Conservation (phyloP, 345 rosid species). For the Hibiscus tridactylites region DNA sequence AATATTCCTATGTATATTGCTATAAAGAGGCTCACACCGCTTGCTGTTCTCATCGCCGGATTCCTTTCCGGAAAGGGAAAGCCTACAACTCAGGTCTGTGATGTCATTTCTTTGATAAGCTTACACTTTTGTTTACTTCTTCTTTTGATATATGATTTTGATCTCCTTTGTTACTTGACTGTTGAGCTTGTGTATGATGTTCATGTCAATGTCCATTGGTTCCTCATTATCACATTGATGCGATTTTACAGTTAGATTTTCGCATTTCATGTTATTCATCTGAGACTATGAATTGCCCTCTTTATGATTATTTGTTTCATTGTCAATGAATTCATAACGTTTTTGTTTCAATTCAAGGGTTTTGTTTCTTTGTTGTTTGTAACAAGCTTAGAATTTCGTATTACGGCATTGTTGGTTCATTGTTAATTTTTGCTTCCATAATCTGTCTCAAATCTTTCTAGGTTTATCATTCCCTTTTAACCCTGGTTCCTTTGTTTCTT, state of each 20-base stretch:
- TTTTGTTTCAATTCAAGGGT: not conserved
- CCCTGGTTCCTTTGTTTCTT: not conserved
- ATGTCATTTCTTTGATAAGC: not conserved
- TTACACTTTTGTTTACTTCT: not conserved
- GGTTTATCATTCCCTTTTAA: not conserved
- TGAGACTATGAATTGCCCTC: too few species aligned
- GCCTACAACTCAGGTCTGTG: conserved; percentile 68
- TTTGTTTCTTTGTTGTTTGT: not conserved
- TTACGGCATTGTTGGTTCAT: not conserved
- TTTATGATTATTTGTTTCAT: not conserved
- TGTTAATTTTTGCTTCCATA: not conserved
- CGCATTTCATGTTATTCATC: too few species aligned
- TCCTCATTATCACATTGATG: not conserved
- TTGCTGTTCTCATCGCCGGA: conserved; percentile 75
- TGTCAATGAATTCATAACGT: not conserved
- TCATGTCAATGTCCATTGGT: not conserved
- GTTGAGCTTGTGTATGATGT: not conserved
- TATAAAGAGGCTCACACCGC: conserved; percentile 92
- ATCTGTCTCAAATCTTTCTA: not conserved
- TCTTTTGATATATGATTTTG: not conserved
- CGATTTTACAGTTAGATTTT: not conserved
- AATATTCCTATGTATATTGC: conserved; percentile 98
- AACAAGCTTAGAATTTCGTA: not conserved
- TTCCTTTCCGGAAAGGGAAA: conserved; percentile 59
- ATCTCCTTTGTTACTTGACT: not conserved